phyloP scores from a whole-genome alignment of 495 filamentous ascomycete species.

The Aspergillus diversus region DNA sequence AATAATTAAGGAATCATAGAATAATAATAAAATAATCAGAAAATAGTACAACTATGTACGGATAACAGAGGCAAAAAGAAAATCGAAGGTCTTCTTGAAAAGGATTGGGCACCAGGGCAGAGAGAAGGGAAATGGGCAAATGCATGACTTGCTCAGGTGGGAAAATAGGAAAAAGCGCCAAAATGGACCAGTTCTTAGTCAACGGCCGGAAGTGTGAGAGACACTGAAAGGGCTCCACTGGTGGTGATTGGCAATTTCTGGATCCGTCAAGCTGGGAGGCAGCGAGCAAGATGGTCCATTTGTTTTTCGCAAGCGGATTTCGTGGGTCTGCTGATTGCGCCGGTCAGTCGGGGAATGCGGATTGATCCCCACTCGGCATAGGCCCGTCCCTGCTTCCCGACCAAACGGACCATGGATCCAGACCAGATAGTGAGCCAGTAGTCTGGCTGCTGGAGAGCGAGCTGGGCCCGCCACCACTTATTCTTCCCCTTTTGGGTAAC shows the following conservation, averaged over 20 bases:
- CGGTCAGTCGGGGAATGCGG: constrained; percentile 31
- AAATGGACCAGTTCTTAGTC: not conserved
- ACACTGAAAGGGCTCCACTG: not conserved
- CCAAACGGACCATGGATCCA: constrained; percentile 14
- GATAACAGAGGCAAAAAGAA: constrained; percentile 1
- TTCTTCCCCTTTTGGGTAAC: not conserved
- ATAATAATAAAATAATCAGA: not conserved
- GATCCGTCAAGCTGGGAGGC: constrained; percentile 20
- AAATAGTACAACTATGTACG: too few relatives aligned
- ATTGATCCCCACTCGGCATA: constrained; percentile 27
- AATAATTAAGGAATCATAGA: not conserved
- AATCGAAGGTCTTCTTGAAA: constrained; percentile 8
- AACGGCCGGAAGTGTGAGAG: constrained; percentile 11
- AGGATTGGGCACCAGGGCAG: constrained; percentile 33
- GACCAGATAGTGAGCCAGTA: constrained; percentile 11
- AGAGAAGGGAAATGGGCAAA: constrained; percentile 14
- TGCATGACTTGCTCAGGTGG: not conserved
- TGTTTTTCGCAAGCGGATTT: constrained; percentile 5
- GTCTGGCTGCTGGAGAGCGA: not conserved
- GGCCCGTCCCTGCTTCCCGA: constrained; percentile 29
- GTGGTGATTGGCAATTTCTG: constrained; percentile 13
- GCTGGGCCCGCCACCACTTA: not conserved
- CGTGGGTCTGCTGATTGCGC: constrained; percentile 22
- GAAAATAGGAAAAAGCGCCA: not conserved
- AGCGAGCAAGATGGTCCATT: not conserved